A percentile compares a stretch with the other conserved stretches of the same genome.
Evolutionary conservation across 1,284 basidiomycete genomes (phyloP).

Genomic region (Rhodotorula glutinis): DNA sequence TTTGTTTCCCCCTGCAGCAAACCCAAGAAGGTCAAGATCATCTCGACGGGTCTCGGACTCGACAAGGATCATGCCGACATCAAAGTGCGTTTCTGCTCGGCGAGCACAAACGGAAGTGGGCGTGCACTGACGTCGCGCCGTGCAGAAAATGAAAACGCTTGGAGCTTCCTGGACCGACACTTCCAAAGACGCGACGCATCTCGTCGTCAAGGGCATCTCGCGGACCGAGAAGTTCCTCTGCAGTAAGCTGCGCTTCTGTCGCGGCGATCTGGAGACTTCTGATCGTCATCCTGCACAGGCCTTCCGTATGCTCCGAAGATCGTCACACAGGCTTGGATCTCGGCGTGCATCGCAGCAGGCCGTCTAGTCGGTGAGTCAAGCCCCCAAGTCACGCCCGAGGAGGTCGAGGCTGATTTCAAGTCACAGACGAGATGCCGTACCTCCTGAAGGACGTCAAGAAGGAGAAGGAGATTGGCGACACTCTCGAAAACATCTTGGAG

Average conservation of each 20-base stretch:
- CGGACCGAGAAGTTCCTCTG: constrained; percentile 78
- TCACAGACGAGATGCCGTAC: constrained; percentile 63
- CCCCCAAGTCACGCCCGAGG: no score
- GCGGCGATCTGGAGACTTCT: no score
- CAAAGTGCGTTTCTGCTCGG: no score
- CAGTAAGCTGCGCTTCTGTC: constrained; percentile 51
- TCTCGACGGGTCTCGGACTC: constrained; percentile 42
- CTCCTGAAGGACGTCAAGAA: constrained; percentile 59
- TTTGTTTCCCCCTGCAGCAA: background rate
- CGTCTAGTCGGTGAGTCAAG: constrained; percentile 62
- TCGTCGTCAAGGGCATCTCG: constrained; percentile 63
- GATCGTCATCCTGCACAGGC: background rate
- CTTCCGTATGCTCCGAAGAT: constrained; percentile 61
- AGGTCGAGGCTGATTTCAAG: background rate
- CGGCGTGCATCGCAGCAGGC: constrained; percentile 57
- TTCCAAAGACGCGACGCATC: constrained; percentile 68
- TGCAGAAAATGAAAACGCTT: constrained; percentile 61
- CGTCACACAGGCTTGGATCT: constrained; percentile 65
- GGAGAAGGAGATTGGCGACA: constrained; percentile 65
- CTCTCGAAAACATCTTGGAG: constrained; percentile 59
- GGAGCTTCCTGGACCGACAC: constrained; percentile 63
- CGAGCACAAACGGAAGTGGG: no score
- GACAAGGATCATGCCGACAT: constrained; percentile 25
- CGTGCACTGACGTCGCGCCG: no score
- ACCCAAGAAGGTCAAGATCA: constrained; percentile 30